phyloP scores from a whole-genome alignment of 2,329 filamentous ascomycete genomes.

The Remersonia thermophila region DNA sequence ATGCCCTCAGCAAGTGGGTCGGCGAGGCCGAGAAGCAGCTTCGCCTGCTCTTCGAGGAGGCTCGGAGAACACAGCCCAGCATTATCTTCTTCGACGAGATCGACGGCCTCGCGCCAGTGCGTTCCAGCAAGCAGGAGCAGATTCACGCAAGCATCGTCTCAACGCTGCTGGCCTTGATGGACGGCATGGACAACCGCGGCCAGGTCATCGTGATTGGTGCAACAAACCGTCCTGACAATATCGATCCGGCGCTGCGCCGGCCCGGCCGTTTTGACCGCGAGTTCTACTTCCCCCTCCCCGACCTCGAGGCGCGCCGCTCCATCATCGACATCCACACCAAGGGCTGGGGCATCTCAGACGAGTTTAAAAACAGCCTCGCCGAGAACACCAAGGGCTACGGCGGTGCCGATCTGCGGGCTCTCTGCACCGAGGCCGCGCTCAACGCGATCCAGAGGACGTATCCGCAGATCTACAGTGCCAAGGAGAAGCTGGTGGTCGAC shows the following conservation, averaged over 20 bases:
- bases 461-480: conserved; percentile 87
- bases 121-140: conserved; percentile 96
- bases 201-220: conserved; percentile 98
- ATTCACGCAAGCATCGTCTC: conserved; percentile 97
- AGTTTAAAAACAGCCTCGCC: conserved; percentile 74
- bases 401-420: conserved; percentile 82
- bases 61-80: conserved; percentile 86
- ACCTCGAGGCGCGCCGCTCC: conserved; percentile 62
- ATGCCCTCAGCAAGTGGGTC: conserved; percentile 97
- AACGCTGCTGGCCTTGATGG: conserved; percentile 86
- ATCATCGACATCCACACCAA: conserved; percentile 94
- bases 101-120: conserved; percentile 86
- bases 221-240: conserved; percentile 93
- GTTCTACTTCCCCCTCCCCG: conserved; percentile 93
- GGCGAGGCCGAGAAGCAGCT: conserved; percentile 95
- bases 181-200: conserved; percentile 94
- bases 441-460: conserved; percentile 94
- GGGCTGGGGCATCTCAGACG: conserved; percentile 72
- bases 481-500: conserved; percentile 81
- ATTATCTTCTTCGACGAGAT: conserved; percentile 99
- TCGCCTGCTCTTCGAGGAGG: conserved; percentile 87
- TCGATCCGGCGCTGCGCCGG: conserved; percentile 87
- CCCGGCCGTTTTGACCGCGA: conserved; percentile 94
- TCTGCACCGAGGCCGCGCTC: conserved; percentile 90
- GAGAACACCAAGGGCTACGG: conserved; percentile 92